Evolutionary conservation across 129 eudicot species (phyloP), one percentile per base, ranked within the genome.

Genomic region (Escallonia herrerae): DNA sequence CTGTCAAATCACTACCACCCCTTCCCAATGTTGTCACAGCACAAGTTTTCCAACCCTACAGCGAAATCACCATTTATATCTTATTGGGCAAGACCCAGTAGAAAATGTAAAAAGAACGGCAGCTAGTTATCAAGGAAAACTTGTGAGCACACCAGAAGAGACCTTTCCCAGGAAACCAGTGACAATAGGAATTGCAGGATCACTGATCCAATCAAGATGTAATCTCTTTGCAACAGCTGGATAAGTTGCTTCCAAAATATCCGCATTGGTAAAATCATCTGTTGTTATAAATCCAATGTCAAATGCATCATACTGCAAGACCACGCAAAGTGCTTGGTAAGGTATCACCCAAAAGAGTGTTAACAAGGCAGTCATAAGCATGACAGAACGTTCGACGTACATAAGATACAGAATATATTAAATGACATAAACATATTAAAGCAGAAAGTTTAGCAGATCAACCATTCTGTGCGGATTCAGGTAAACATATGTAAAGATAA

Each of bases 161-260:
- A 90, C 99, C 99, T 94, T 94, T 67, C 99, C 99, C 62, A 94
- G 99, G 79, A 89, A 94, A 58, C 99, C 97, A 48, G 99, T 94
- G 42, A 94, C 90, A 58, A 94, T 63, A 60, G 99, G 99, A 70
- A 94, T 86, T 44, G 97, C 95, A 50, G 95, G 90, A 82, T 86
- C 86, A 60, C 66, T 78, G 41, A 73, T 79, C 99, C 99, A 94
- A 68, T 94, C 97, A 73, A 82, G 82, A 72, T 78, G 71, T 59
- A 94, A 84, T 68, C 83, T 84, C 65, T 80, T 84, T 54, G 99
- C 95, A 60, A 94, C 86, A 74, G 99, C 95, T 14, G 97, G 95
- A 77, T 94, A 94, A 67, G 99, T 89, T 80, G 90, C 95, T 79
- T 94, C 99, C 70, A 89, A 56, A 63, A 94, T 86, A 76, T 94